These are phyloP conservation scores for Pseudofabraea citricarpa DNA, from an alignment of 2,329 filamentous ascomycete genomes.

Conservation along the genomic window DNA sequence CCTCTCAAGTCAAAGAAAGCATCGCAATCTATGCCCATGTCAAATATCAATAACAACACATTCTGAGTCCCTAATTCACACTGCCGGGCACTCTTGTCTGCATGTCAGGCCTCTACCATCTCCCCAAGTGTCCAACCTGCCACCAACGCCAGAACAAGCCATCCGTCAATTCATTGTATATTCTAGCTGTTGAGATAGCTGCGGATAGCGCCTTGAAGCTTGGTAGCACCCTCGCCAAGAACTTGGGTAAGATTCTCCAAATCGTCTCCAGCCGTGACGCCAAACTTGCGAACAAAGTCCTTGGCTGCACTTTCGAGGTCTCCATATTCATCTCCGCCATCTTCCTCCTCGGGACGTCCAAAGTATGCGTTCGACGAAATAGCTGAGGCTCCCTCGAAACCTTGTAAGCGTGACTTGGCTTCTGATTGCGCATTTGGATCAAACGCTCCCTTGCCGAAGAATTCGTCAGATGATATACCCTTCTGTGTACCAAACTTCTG, in stretches of 20 bases:
- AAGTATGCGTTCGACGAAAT: slow-evolving; percentile 99
- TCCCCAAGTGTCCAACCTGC: no score
- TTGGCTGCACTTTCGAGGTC: slow-evolving; percentile 91
- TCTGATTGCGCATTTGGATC: slow-evolving; percentile 77
- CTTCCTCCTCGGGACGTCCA: slow-evolving; percentile 82
- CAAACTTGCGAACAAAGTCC: slow-evolving; percentile 93
- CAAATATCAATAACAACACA: no score
- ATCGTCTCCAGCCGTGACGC: slow-evolving; percentile 92
- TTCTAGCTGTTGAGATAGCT: slow-evolving; percentile 55
- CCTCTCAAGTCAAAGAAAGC: slow-evolving; percentile 4
- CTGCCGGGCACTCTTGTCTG: no score
- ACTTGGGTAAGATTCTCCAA: slow-evolving; percentile 82
- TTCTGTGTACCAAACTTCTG: slow-evolving; percentile 89
- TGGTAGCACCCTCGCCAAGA: slow-evolving; percentile 79
- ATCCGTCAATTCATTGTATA: not conserved
- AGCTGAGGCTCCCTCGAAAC: slow-evolving; percentile 85
- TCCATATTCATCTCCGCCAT: slow-evolving; percentile 71
- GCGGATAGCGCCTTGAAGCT: slow-evolving; percentile 72
- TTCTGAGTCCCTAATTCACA: no score
- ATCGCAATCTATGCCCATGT: slow-evolving; percentile 19
- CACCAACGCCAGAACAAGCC: slow-evolving; percentile 9
- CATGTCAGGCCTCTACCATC: no score
- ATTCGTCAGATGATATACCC: slow-evolving; percentile 96
- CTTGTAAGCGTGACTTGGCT: slow-evolving; percentile 80
- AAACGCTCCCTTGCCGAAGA: slow-evolving; percentile 87